Evolutionary conservation across 176 grass and related monocot genomes (phyloP).

Genomic region (Elymus sibiricus): DNA sequence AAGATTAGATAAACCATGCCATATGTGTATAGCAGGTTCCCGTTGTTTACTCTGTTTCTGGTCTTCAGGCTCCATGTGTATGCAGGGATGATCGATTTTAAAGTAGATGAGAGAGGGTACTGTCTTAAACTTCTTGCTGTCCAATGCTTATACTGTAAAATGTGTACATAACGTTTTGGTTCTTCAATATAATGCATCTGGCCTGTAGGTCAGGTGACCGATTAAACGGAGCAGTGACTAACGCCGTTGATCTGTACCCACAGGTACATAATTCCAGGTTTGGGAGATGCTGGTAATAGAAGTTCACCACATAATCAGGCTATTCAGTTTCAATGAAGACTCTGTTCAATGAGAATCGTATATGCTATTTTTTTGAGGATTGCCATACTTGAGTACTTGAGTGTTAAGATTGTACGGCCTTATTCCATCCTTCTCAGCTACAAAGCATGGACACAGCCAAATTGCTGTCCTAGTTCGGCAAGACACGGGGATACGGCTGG

Average conservation of each 20-base stretch:
- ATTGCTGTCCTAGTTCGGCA: no score
- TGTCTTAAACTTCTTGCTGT: neutral
- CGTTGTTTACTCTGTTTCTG: neutral
- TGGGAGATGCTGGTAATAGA: conserved; percentile 97
- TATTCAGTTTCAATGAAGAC: neutral
- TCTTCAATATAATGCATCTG: neutral
- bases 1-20: conserved; percentile 8
- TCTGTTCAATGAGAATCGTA: neutral
- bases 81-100: conserved; percentile 83
- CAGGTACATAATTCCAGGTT: conserved; percentile 93
- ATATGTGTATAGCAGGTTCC: conserved; percentile 13
- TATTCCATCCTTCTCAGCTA: neutral
- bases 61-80: conserved; percentile 82
- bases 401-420: neutral
- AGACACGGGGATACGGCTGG: no score
- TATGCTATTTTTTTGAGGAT: neutral
- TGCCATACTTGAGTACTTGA: neutral
- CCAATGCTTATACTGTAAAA: neutral
- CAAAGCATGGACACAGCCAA: neutral
- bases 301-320: conserved; percentile 66
- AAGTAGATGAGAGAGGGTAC: conserved; percentile 98
- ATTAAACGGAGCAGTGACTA: neutral
- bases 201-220: no score
- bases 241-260: neutral
- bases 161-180: neutral